Evolutionary conservation across 768 basidiomycete genomes (phyloP).

Genomic region (Lyophyllum decastes): DNA sequence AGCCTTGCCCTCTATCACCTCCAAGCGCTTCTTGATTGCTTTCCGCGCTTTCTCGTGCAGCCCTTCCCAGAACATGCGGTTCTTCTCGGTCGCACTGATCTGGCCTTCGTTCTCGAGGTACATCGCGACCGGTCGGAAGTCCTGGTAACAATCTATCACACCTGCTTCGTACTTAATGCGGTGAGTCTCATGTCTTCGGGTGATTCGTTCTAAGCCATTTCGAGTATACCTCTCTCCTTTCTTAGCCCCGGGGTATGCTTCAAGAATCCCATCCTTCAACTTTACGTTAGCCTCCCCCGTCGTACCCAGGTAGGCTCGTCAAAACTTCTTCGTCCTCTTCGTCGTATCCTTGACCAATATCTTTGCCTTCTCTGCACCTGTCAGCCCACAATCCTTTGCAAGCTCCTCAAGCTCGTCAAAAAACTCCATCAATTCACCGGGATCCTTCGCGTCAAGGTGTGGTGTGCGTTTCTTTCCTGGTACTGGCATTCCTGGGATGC

Average conservation of each 20-base stretch:
- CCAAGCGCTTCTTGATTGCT: background rate
- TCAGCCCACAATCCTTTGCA: conserved; percentile 11
- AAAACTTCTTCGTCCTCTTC: conserved; percentile 9
- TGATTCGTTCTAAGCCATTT: background rate
- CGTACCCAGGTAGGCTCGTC: conserved; percentile 11
- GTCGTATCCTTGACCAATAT: conserved; percentile 8
- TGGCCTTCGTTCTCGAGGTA: background rate
- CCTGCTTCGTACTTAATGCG: background rate
- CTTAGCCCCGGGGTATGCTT: conserved; percentile 1
- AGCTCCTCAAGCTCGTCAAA: conserved; percentile 16
- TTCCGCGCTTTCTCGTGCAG: background rate
- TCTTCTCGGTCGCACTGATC: background rate
- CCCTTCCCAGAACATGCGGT: background rate
- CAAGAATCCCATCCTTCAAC: conserved; percentile 2
- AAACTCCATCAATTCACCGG: conserved; percentile 6
- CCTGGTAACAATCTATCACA: background rate
- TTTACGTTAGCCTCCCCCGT: too few species aligned
- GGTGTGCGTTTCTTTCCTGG: conserved; percentile 4
- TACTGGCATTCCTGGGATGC: conserved; percentile 6
- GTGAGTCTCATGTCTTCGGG: background rate
- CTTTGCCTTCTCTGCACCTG: conserved; percentile 9
- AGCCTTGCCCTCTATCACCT: background rate
- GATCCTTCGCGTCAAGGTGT: background rate
- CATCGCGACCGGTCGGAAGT: background rate
- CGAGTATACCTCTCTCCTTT: background rate